Conservation (phyloP, 805 yeast genomes). For the Kluyveromyces siamensis region DNA sequence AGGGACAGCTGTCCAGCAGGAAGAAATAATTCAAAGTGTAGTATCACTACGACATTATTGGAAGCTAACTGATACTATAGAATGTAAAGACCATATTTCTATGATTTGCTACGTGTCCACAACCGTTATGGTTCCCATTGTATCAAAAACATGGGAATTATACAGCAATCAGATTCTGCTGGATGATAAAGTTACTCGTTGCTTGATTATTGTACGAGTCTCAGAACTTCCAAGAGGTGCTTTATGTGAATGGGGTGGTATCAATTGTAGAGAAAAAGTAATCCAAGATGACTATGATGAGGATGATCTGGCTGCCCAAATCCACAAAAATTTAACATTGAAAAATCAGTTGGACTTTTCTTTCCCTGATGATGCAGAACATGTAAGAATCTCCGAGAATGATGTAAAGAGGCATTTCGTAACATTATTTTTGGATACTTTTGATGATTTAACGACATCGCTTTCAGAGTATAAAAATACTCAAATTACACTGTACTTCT, state of each 20-base stretch:
- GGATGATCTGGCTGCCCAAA: constrained; percentile 21
- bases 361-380: not conserved
- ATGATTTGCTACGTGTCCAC: constrained; percentile 49
- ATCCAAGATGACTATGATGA: constrained; percentile 35
- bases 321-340: not conserved
- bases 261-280: constrained; percentile 34
- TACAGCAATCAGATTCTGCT: constrained; percentile 28
- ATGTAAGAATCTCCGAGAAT: not conserved
- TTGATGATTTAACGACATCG: constrained; percentile 4
- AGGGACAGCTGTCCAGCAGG: not conserved
- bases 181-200: constrained; percentile 15
- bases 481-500: constrained; percentile 15
- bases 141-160: constrained; percentile 36
- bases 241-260: constrained; percentile 68
- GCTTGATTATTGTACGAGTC: constrained; percentile 46
- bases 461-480: constrained; percentile 2
- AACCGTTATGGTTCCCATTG: constrained; percentile 21
- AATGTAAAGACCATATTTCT: constrained; percentile 35
- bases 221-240: constrained; percentile 55
- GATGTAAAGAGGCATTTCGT: constrained; percentile 8
- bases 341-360: constrained; percentile 1
- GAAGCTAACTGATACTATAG: constrained; percentile 49
- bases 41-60: constrained; percentile 70
- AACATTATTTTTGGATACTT: constrained; percentile 15
- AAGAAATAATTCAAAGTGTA: constrained; percentile 31